Evolutionary conservation across 2,329 filamentous ascomycete species (phyloP).

Genomic region (Tricladium varicosporioides): DNA sequence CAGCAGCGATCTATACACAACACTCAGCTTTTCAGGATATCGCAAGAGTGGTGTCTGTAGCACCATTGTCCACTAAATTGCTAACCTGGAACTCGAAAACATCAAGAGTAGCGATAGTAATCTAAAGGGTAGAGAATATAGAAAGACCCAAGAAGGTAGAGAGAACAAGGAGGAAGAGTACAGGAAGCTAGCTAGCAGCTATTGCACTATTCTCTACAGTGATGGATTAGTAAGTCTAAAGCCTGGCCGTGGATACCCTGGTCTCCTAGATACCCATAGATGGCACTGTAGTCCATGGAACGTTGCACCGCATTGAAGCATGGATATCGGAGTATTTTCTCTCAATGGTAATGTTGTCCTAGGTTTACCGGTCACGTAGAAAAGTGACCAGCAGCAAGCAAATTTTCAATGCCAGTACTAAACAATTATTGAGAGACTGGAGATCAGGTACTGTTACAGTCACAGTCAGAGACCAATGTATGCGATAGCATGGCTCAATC

Average conservation of each 20-base stretch:
- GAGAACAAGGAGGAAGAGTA: slow-evolving; percentile 84
- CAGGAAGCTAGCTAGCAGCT: slow-evolving; percentile 79
- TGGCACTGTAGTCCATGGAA: no score
- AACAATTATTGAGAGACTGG: slow-evolving; percentile 93
- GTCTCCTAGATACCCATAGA: neutral
- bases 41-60: slow-evolving; percentile 89
- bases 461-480: slow-evolving; percentile 82
- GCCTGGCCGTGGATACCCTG: slow-evolving; percentile 17
- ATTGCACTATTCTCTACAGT: slow-evolving; percentile 89
- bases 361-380: slow-evolving; percentile 86
- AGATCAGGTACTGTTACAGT: slow-evolving; percentile 81
- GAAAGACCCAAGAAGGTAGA: slow-evolving; percentile 81
- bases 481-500: slow-evolving; percentile 91
- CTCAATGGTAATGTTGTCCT: slow-evolving; percentile 16
- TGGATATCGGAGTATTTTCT: neutral
- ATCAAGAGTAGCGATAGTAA: slow-evolving; percentile 82
- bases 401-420: slow-evolving; percentile 95
- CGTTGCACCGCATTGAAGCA: no score
- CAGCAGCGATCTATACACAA: slow-evolving; percentile 94
- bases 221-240: slow-evolving; percentile 65
- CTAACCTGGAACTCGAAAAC: slow-evolving; percentile 89
- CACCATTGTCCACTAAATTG: slow-evolving; percentile 88
- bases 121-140: slow-evolving; percentile 80
- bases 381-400: slow-evolving; percentile 94
- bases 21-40: slow-evolving; percentile 91